phyloP scores from a whole-genome alignment of 148 eudicot genomes.

The Bassia scoparia region DNA sequence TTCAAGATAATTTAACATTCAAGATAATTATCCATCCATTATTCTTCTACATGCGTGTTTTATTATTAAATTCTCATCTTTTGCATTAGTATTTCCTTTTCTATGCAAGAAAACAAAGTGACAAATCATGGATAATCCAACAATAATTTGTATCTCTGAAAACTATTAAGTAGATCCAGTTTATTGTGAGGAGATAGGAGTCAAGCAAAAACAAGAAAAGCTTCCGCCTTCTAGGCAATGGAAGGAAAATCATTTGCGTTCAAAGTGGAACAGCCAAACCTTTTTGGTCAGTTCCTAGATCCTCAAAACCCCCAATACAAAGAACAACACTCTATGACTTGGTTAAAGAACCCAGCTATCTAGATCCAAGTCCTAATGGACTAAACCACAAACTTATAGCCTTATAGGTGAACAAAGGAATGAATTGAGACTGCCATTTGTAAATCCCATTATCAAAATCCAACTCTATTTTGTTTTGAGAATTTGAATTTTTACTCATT shows the following conservation, averaged over 20 bases:
- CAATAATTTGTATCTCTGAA: not conserved
- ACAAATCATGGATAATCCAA: not conserved
- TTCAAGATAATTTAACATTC: not conserved
- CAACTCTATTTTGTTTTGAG: not conserved
- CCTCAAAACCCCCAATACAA: not conserved
- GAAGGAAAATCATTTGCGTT: not conserved
- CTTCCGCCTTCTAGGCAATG: not conserved
- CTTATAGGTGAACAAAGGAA: not conserved
- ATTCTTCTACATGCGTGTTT: not conserved
- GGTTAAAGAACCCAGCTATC: not conserved
- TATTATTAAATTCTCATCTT: not conserved
- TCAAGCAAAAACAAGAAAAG: not conserved
- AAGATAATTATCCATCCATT: not conserved
- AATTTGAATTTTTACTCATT: too few relatives aligned
- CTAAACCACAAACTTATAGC: not conserved
- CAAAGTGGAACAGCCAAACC: not conserved
- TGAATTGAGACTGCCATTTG: not conserved
- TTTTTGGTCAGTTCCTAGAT: not conserved
- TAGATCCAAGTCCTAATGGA: not conserved
- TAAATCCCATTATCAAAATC: not conserved
- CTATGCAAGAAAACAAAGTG: not conserved
- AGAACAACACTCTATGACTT: not conserved
- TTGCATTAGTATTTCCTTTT: not conserved
- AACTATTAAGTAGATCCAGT: not conserved
- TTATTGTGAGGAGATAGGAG: not conserved